Evolutionary conservation across 2,329 filamentous ascomycete species (phyloP), one percentile per base, ranked within the genome.

Genomic region (Neurospora sp.): DNA sequence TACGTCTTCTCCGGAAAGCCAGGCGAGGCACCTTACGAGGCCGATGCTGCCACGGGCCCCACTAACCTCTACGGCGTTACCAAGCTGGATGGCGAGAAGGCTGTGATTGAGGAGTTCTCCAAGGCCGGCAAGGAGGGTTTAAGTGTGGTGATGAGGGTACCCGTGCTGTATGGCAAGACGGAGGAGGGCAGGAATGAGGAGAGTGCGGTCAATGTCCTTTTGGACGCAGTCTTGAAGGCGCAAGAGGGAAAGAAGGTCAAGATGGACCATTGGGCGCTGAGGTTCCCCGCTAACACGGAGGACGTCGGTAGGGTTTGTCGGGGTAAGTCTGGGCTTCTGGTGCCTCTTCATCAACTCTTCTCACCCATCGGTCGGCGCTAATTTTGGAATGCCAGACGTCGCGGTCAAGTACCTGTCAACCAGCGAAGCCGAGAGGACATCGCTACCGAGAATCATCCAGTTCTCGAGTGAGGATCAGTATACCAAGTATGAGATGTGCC

Each of bases 401-500:
- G 87, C 91, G 1, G 84, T 83, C 72, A 89, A 91, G 76, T 96
- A 94, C 76, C 82, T 91, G 69, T 62, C 52, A 36, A 62, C 52
- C 15, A 62, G 52, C 28, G 79, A 78, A 4, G 80, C 82, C 12
- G 82, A 86, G 43, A 81, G 83, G 67, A 78, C 82, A 11, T 77
- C 82, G 17, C 81, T 97, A 46, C 93, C 93, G 0, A 82, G 77
- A 37, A 86, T 93, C 62, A 83, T 97, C 19, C 93, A 97, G 69
- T 97, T 97, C 81, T 92, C 91, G 3, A 93, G 92, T 66, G 92
- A 97, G 80, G 92, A 97, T 74, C 87, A 85, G 73, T 91, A 90
- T 83, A 97, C 93, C 66, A 97, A 97, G 82, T 96, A 94, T 79
- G 89, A 95, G 79, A 97, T 97, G 69, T 94, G 92, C 78, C 82